Evolutionary conservation across 306 rosid genomes (phyloP), one percentile per base, ranked within the genome.

Genomic region (Coriaria nepalensis): DNA sequence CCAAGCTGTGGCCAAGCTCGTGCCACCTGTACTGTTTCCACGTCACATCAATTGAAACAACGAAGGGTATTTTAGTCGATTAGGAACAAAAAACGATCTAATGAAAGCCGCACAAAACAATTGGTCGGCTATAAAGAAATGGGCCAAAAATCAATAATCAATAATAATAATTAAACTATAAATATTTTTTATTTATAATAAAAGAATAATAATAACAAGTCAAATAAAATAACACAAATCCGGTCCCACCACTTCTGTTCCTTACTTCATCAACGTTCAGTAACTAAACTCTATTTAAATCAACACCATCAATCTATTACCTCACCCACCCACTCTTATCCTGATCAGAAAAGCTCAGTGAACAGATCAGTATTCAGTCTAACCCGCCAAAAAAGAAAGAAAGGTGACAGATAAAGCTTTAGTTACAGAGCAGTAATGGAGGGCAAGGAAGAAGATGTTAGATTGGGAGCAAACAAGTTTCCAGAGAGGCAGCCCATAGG

Each of bases 401-500:
- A 36, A 35, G 47, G 6, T 4, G 5, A 36, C 5, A 8, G 32
- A 40, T n/a, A 39, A 5, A 8, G 53, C 14, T 34, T 34, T 5
- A 33, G 10, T 14, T 2, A 50, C 13, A 44, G 13, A 45, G 6
- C 7, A 9, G 13, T 11, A 56, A 86, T 87, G 96, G 94, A 87
- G 47, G 93, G 62, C 0, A 87, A 83, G 67, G 96, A 87, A 59
- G 76, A 87, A 53, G 96, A 87, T 55, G 94, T 87, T 0, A 64
- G 64, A 0, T 40, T 87, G 55, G 96, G 94, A 63, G 96, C 96
- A 5, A 87, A 83, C 93, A 87, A 73, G 75, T 87, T 54, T 70
- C 40, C 83, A 4, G 96, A 87, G 80, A 80, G 93, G 69, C 96
- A 87, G 65, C 82, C 82, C 6, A 67, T 76, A 6, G 82, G 82